Conservation (phyloP, 495 filamentous ascomycete species). For the Diplogelasinospora grovesii region DNA sequence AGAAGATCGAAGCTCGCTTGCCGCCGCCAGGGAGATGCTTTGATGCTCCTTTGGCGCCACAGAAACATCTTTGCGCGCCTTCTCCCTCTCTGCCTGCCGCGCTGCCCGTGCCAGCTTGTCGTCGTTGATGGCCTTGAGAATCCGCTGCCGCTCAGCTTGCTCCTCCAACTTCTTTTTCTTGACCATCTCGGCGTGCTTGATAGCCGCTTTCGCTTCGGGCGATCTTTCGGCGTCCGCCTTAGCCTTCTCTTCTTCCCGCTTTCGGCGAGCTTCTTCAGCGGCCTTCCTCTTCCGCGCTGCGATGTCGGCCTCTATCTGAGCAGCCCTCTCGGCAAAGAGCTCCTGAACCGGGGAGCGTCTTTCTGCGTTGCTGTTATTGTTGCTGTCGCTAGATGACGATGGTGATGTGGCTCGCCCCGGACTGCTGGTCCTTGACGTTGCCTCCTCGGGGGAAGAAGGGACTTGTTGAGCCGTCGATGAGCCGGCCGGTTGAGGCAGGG, state of each 20-base stretch:
- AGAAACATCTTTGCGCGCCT: slow-evolving; percentile 19
- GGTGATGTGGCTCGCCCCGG: slow-evolving; percentile 14
- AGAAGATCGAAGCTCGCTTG: slow-evolving; percentile 13
- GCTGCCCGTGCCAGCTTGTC: slow-evolving; percentile 59
- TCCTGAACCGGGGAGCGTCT: slow-evolving; percentile 16
- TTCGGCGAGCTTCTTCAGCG: slow-evolving; percentile 23
- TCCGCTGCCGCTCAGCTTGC: slow-evolving; percentile 51
- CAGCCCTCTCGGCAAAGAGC: slow-evolving; percentile 22
- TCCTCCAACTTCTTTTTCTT: slow-evolving; percentile 48
- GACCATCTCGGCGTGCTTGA: slow-evolving; percentile 42
- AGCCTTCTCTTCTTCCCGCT: slow-evolving; percentile 23
- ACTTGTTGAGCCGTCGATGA: neutral
- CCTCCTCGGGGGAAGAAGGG: too few relatives aligned
- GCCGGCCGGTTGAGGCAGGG: neutral
- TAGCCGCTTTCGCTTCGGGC: slow-evolving; percentile 24
- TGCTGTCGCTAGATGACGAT: slow-evolving; percentile 10
- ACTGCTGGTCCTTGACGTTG: slow-evolving; percentile 3
- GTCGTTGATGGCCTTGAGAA: slow-evolving; percentile 56
- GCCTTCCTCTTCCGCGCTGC: slow-evolving; percentile 23
- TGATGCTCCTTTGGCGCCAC: neutral
- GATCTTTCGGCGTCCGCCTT: slow-evolving; percentile 29
- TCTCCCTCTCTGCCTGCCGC: slow-evolving; percentile 43
- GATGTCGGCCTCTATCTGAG: too few relatives aligned
- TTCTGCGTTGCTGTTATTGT: too few relatives aligned
- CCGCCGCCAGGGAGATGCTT: slow-evolving; percentile 5